Conservation (phyloP, 768 basidiomycete genomes). For the Cubamyces sp. region DNA sequence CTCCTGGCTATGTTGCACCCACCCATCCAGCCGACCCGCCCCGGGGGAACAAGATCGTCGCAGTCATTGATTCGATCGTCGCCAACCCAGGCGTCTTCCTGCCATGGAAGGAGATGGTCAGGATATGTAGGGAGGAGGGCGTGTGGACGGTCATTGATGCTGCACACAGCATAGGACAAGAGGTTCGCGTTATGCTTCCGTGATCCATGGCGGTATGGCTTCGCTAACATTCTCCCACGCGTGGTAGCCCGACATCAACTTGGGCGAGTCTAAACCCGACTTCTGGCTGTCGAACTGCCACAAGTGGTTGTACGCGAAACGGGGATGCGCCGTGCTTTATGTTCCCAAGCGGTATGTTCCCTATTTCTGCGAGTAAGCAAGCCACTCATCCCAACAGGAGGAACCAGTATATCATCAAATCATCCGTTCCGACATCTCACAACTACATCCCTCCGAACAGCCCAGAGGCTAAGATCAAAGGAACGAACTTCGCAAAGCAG, state of each 20-base stretch:
- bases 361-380: not conserved
- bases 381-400: conserved; percentile 37
- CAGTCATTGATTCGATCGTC: conserved; percentile 69
- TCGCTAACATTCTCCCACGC: not conserved
- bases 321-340: conserved; percentile 72
- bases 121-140: conserved; percentile 62
- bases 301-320: conserved; percentile 81
- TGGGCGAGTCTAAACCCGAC: conserved; percentile 62
- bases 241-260: conserved; percentile 48
- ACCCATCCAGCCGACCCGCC: no score
- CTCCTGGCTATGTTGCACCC: not conserved
- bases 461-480: not conserved
- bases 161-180: conserved; percentile 79
- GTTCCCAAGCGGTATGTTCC: conserved; percentile 59
- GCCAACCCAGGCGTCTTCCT: conserved; percentile 63
- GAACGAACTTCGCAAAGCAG: conserved; percentile 29
- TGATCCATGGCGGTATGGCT: not conserved
- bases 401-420: conserved; percentile 65
- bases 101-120: conserved; percentile 75
- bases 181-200: conserved; percentile 34
- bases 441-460: conserved; percentile 51
- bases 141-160: conserved; percentile 76
- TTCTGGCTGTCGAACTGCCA: conserved; percentile 88
- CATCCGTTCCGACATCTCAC: conserved; percentile 59
- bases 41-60: conserved; percentile 54